A percentile compares a stretch with the other conserved stretches of the same genome.
Conservation (phyloP, 2,329 filamentous ascomycete species). For the Paecilomyces niveus region DNA sequence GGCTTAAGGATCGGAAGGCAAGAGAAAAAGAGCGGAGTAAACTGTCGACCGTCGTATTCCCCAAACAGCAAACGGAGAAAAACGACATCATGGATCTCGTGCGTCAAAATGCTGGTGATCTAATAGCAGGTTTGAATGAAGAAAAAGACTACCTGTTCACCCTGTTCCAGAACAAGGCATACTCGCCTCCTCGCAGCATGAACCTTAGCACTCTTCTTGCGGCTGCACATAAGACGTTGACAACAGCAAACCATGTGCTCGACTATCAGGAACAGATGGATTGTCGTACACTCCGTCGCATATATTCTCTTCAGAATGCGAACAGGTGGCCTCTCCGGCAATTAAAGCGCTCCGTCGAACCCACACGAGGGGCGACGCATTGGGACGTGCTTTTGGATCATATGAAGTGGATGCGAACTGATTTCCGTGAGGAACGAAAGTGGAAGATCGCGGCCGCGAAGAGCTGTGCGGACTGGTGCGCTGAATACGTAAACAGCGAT, state of each 20-base stretch:
- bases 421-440: slow-evolving; percentile 88
- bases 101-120: slow-evolving; percentile 41
- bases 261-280: slow-evolving; percentile 82
- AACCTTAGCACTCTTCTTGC: slow-evolving; percentile 65
- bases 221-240: slow-evolving; percentile 82
- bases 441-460: slow-evolving; percentile 82
- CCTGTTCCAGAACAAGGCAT: slow-evolving; percentile 55
- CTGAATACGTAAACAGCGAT: slow-evolving; percentile 66
- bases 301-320: slow-evolving; percentile 84
- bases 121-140: slow-evolving; percentile 36
- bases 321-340: slow-evolving; percentile 92
- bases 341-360: slow-evolving; percentile 75
- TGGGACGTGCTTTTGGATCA: slow-evolving; percentile 83
- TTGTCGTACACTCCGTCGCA: slow-evolving; percentile 73
- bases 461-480: slow-evolving; percentile 74
- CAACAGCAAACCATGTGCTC: slow-evolving; percentile 75
- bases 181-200: slow-evolving; percentile 46
- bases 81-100: slow-evolving; percentile 29
- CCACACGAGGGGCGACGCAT: slow-evolving; percentile 67
- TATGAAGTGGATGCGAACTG: slow-evolving; percentile 96
- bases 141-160: slow-evolving; percentile 57
- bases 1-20: slow-evolving; percentile 46
- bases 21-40: slow-evolving; percentile 55
- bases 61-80: slow-evolving; percentile 55
- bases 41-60: slow-evolving; percentile 70